These are phyloP conservation scores for Sugiyamaella pinicola DNA, from an alignment of 1,139 yeast genomes.

Conservation along the genomic window DNA sequence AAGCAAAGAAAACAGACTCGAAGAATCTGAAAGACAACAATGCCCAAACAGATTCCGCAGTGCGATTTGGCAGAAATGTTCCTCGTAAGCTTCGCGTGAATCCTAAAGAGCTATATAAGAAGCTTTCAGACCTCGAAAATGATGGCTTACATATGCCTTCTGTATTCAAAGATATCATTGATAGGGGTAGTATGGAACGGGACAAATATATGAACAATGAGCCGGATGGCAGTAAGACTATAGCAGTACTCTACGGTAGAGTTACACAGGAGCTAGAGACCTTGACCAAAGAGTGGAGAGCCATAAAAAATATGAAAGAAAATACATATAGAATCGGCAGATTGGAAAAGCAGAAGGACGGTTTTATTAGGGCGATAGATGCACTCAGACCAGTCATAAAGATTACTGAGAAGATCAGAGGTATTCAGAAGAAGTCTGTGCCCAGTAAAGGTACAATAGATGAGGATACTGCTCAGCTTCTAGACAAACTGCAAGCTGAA, in stretches of 20 bases:
- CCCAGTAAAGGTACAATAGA: slow-evolving; percentile 3
- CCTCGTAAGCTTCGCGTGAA: slow-evolving; percentile 18
- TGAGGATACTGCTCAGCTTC: slow-evolving; percentile 22
- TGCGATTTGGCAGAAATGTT: too few relatives aligned
- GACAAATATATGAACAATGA: slow-evolving; percentile 19
- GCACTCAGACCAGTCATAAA: slow-evolving; percentile 23
- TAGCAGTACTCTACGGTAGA: slow-evolving; percentile 29
- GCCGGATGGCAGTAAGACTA: slow-evolving; percentile 13
- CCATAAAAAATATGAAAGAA: slow-evolving; percentile 31
- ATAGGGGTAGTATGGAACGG: slow-evolving; percentile 35
- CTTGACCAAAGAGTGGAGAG: slow-evolving; percentile 37
- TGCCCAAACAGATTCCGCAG: neutral
- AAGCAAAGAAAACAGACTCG: slow-evolving; percentile 28
- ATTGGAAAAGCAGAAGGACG: slow-evolving; percentile 30
- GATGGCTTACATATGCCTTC: slow-evolving; percentile 46
- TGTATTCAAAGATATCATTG: slow-evolving; percentile 39
- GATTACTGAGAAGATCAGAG: slow-evolving; percentile 14
- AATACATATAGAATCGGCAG: slow-evolving; percentile 30
- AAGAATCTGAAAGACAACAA: slow-evolving; percentile 18
- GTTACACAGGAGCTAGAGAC: slow-evolving; percentile 32
- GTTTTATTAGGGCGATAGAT: slow-evolving; percentile 25
- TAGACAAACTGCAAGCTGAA: slow-evolving; percentile 36
- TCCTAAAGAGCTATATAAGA: slow-evolving; percentile 40
- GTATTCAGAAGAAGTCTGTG: neutral
- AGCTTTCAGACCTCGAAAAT: slow-evolving; percentile 46